These are phyloP conservation scores for Moesziomyces sp. DNA, from an alignment of 1,284 basidiomycete species.

Conservation along the genomic window DNA sequence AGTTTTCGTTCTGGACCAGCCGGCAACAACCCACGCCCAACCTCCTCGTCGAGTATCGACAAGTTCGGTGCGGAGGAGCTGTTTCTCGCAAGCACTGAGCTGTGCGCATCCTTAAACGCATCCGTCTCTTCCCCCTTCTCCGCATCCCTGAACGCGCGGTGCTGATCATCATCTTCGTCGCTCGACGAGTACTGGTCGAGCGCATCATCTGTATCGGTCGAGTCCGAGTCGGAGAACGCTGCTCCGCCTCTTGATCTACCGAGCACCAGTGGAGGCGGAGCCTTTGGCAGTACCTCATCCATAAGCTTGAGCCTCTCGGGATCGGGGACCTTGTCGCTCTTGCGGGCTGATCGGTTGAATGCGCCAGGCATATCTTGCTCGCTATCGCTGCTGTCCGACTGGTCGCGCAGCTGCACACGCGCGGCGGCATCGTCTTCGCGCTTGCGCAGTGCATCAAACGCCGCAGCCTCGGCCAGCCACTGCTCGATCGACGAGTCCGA, in stretches of 20 bases:
- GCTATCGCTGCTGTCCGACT: slow-evolving; percentile 31
- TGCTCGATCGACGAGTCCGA: slow-evolving; percentile 51
- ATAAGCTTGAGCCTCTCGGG: slow-evolving; percentile 31
- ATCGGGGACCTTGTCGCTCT: slow-evolving; percentile 20
- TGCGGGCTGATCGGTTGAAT: slow-evolving; percentile 2
- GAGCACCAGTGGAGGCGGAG: slow-evolving; percentile 48
- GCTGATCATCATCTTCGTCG: slow-evolving; percentile 40
- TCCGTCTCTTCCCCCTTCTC: slow-evolving; percentile 5
- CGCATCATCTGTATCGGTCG: slow-evolving; percentile 40
- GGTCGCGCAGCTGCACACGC: slow-evolving; percentile 21
- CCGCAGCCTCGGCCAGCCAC: slow-evolving; percentile 45
- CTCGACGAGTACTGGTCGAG: slow-evolving; percentile 39
- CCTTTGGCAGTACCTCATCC: slow-evolving; percentile 39
- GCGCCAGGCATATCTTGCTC: slow-evolving; percentile 29
- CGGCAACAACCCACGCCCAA: neutral
- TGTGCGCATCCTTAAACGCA: slow-evolving; percentile 17
- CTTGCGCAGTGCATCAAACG: slow-evolving; percentile 46
- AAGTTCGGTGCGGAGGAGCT: slow-evolving; percentile 32
- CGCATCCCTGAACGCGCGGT: slow-evolving; percentile 29
- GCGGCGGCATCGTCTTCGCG: slow-evolving; percentile 44
- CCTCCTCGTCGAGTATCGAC: neutral
- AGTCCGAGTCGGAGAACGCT: slow-evolving; percentile 50
- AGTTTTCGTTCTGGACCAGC: slow-evolving; percentile 9
- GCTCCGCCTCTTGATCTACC: slow-evolving; percentile 51
- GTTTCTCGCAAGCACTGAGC: slow-evolving; percentile 25